Conservation (phyloP, 139 green algal species). For the Microglena sp. region DNA sequence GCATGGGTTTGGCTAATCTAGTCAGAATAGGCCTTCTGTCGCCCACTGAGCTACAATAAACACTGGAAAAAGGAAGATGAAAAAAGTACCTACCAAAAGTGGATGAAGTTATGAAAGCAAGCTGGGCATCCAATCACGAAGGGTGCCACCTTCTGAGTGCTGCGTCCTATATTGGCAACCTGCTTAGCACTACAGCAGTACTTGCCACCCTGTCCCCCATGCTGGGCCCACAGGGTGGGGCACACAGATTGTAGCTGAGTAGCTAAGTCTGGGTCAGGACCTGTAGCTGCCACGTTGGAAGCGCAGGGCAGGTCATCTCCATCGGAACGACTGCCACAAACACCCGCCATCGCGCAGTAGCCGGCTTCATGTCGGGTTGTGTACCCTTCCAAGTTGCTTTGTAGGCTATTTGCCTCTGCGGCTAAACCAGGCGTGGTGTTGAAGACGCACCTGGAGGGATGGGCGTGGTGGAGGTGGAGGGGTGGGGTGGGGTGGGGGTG, state of each 20-base stretch:
- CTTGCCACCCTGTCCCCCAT: conserved; percentile 12
- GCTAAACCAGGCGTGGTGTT: no score
- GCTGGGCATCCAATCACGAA: no score
- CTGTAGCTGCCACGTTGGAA: conserved; percentile 32
- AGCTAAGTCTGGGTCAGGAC: conserved; percentile 25
- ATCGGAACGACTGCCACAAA: conserved; percentile 58
- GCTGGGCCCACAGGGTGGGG: conserved; percentile 52
- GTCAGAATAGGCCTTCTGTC: no score
- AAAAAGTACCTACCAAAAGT: conserved; percentile 3
- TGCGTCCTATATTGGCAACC: conserved; percentile 48
- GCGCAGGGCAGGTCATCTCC: conserved; percentile 54
- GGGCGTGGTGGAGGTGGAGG: no score
- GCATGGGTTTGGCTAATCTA: no score
- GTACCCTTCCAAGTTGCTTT: no score
- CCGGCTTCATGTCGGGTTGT: conserved; percentile 37
- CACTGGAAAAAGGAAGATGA: background rate
- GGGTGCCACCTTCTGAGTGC: no score
- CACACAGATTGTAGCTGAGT: conserved; percentile 36
- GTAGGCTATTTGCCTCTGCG: no score
- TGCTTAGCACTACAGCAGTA: conserved; percentile 75
- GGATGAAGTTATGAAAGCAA: no score
- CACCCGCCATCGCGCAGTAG: conserved; percentile 51
- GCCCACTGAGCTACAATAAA: no score
- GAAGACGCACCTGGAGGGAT: no score
- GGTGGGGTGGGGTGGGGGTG: no score